phyloP scores from a whole-genome alignment of 345 rosid species.

The Dovyalis caffra region DNA sequence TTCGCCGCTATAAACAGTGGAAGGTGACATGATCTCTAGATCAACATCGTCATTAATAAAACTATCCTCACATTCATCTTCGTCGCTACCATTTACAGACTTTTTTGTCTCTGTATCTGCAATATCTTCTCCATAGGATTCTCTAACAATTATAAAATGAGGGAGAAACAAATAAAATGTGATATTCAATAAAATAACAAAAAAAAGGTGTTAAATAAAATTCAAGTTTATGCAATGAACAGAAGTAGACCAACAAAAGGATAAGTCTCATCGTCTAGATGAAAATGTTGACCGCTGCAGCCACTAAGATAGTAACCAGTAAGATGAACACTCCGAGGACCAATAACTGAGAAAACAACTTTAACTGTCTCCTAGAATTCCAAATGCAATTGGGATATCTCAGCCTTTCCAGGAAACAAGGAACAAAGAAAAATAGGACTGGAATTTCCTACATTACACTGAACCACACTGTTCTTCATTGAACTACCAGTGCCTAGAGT shows the following conservation, averaged over 20 bases:
- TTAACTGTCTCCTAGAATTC: slow-evolving; percentile 74
- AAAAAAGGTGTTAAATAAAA: background rate
- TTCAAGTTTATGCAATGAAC: background rate
- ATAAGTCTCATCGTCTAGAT: slow-evolving; percentile 57
- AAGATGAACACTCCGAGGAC: slow-evolving; percentile 66
- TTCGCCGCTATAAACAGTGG: slow-evolving; percentile 34
- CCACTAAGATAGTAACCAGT: slow-evolving; percentile 52
- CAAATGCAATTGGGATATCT: slow-evolving; percentile 57
- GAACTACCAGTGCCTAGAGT: slow-evolving; percentile 56
- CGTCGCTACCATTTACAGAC: slow-evolving; percentile 33
- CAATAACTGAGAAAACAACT: slow-evolving; percentile 71
- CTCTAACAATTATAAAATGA: slow-evolving; percentile 39
- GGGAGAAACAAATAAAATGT: slow-evolving; percentile 3
- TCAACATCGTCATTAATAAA: slow-evolving; percentile 68
- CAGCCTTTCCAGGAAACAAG: slow-evolving; percentile 48
- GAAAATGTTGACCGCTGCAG: slow-evolving; percentile 11
- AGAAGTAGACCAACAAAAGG: slow-evolving; percentile 25
- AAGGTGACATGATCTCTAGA: slow-evolving; percentile 19
- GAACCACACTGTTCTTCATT: slow-evolving; percentile 43
- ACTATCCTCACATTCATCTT: slow-evolving; percentile 63
- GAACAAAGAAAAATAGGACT: slow-evolving; percentile 59
- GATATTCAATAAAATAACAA: background rate
- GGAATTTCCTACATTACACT: slow-evolving; percentile 70
- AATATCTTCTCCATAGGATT: slow-evolving; percentile 69
- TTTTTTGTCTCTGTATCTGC: slow-evolving; percentile 53